Evolutionary conservation across 495 filamentous ascomycete species (phyloP), one percentile per base, ranked within the genome.

Genomic region (Friedmanniomyces endolithicus): DNA sequence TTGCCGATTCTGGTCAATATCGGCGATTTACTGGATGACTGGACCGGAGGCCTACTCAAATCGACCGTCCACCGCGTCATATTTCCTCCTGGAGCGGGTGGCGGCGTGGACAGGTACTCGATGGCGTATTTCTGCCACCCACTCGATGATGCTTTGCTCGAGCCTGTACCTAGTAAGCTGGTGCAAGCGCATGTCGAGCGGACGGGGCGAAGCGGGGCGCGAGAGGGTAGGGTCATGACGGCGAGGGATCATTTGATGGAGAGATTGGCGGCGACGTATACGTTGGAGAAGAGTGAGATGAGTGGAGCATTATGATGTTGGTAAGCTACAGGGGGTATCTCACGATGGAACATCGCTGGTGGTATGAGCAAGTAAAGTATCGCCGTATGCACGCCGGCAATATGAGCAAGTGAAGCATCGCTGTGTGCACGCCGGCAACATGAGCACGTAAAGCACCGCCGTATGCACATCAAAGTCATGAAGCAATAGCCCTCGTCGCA

Each of bases 51-150:
- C 1, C 63, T 95, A 47, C 72, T 96, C 35, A 81, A 84, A 58
- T 86, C 81, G 45, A 95, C 92, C 0, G 82, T 96, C 19, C 92
- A 96, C 64, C 73, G 92, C 25, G 92, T 98, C 19, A 78, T 94
- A 12, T 94, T 94, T 49, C 82, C 88, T 0, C 56, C 71, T 6
- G 62, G 62, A 3, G 68, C 63, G 7, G 65, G 65, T 7, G 72
- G 74, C 2, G 78, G 78, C 55, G 16, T 9, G 11, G 88, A 95
- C 67, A 70, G 90, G 51, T 96, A 95, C 67, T 88, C 83, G 48
- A 83, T 97, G 56, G 92, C 81, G 12, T 97, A 86, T 63, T 96
- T 96, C 64, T 94, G 88, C 59, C 90, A 97, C 69, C 92, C 90
- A 12, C 69, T 82, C 19, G 78, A 88, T 61, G 67, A 73, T 0